These are phyloP conservation scores for Beauveria sp. DNA, from an alignment of 2,329 filamentous ascomycete species.

Conservation along the genomic window DNA sequence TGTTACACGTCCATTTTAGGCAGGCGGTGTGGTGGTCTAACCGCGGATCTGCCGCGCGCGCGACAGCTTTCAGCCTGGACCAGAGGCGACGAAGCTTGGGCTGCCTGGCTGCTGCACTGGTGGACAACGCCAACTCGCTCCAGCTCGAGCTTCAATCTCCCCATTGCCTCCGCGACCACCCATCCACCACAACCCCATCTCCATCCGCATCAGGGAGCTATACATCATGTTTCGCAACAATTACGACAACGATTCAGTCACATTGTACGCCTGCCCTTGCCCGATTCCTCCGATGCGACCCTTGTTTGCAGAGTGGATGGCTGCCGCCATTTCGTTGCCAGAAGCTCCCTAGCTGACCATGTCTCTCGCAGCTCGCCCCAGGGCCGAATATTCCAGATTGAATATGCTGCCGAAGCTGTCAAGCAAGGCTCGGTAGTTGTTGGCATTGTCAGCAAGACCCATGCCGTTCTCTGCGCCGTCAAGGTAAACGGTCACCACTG, in stretches of 20 bases:
- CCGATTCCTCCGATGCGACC: slow-evolving; percentile 11
- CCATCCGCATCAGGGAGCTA: slow-evolving; percentile 9
- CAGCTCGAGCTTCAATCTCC: slow-evolving; percentile 1
- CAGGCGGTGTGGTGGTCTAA: slow-evolving; percentile 16
- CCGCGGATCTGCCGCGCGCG: slow-evolving; percentile 10
- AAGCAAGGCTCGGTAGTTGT: slow-evolving; percentile 99
- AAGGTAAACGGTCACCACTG: slow-evolving; percentile 57
- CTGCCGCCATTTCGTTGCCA: slow-evolving; percentile 14
- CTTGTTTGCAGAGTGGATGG: neutral
- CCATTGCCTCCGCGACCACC: neutral
- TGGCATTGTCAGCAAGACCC: slow-evolving; percentile 94
- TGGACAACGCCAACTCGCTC: slow-evolving; percentile 10
- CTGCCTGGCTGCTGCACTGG: slow-evolving; percentile 12
- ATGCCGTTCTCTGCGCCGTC: slow-evolving; percentile 88
- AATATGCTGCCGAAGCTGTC: slow-evolving; percentile 97
- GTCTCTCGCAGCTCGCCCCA: slow-evolving; percentile 72
- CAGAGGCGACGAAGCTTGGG: slow-evolving; percentile 19
- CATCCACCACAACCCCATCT: neutral
- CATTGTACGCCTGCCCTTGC: slow-evolving; percentile 63
- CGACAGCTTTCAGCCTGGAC: slow-evolving; percentile 8
- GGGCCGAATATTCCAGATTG: slow-evolving; percentile 98
- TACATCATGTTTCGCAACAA: slow-evolving; percentile 96
- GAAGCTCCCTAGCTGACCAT: slow-evolving; percentile 18
- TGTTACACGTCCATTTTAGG: neutral
- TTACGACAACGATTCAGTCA: slow-evolving; percentile 99